Evolutionary conservation across 495 filamentous ascomycete genomes (phyloP).

Genomic region (Cercophora scortea): DNA sequence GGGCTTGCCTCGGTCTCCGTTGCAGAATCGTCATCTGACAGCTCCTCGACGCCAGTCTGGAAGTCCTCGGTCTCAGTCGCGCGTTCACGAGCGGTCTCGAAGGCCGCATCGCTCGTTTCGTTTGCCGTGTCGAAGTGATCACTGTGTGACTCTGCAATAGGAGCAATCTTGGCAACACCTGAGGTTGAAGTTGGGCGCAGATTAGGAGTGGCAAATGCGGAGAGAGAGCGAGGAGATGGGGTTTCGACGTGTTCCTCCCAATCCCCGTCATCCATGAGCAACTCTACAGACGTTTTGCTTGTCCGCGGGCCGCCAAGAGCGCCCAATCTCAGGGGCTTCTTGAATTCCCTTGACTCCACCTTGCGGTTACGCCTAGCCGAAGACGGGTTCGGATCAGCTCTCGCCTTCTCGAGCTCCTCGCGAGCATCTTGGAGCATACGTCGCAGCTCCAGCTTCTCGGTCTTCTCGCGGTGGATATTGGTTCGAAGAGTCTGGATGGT

Average conservation of each 20-base stretch:
- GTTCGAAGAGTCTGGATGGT: conserved; percentile 93
- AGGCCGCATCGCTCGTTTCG: conserved; percentile 76
- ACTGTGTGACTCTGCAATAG: conserved; percentile 17
- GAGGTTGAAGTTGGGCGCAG: not conserved
- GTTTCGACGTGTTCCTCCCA: conserved; percentile 71
- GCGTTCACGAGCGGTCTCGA: conserved; percentile 77
- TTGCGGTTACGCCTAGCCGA: conserved; percentile 58
- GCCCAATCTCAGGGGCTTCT: conserved; percentile 65
- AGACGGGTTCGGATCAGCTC: conserved; percentile 46
- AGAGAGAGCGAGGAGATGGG: conserved; percentile 18
- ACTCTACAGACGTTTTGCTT: conserved; percentile 66
- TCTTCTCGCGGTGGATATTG: conserved; percentile 94
- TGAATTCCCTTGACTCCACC: conserved; percentile 42
- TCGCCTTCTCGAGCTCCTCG: conserved; percentile 78
- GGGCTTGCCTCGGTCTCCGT: conserved; percentile 76
- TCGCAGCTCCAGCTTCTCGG: conserved; percentile 91
- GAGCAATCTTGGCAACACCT: conserved; percentile 18
- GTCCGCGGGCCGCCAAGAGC: conserved; percentile 71
- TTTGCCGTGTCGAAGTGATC: conserved; percentile 82
- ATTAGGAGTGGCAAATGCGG: conserved; percentile 4
- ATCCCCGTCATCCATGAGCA: conserved; percentile 62
- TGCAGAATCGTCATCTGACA: conserved; percentile 65
- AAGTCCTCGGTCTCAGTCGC: conserved; percentile 88
- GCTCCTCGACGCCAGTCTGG: conserved; percentile 81
- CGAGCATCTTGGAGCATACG: conserved; percentile 93